phyloP scores from a whole-genome alignment of 495 filamentous ascomycete species.

The Hypoxylon crocopeplum region DNA sequence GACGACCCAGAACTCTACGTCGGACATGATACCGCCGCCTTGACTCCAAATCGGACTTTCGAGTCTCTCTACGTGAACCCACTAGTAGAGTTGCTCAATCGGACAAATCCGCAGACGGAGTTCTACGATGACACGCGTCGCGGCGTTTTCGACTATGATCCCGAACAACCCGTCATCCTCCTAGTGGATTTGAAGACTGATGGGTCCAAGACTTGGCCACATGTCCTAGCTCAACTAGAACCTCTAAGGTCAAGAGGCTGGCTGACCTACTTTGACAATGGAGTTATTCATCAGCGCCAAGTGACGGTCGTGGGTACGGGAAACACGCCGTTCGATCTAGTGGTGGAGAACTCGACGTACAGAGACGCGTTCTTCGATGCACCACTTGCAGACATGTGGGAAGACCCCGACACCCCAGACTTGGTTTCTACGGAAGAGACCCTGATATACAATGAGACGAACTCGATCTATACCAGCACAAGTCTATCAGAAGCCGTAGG shows the following conservation, averaged over 20 bases:
- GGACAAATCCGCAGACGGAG: slow-evolving; percentile 57
- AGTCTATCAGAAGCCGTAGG: slow-evolving; percentile 57
- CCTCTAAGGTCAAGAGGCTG: slow-evolving; percentile 69
- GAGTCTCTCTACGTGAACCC: slow-evolving; percentile 69
- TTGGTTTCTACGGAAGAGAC: slow-evolving; percentile 11
- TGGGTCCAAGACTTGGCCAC: slow-evolving; percentile 56
- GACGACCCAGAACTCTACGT: slow-evolving; percentile 64
- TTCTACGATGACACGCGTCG: slow-evolving; percentile 51
- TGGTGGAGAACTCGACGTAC: slow-evolving; percentile 56
- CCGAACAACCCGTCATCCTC: slow-evolving; percentile 68
- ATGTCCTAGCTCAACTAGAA: slow-evolving; percentile 65
- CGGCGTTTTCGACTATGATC: slow-evolving; percentile 68
- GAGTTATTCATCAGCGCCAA: slow-evolving; percentile 57
- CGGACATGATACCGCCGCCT: slow-evolving; percentile 61
- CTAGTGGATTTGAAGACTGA: slow-evolving; percentile 76
- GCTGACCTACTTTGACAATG: slow-evolving; percentile 64
- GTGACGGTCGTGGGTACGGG: slow-evolving; percentile 84
- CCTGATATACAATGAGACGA: slow-evolving; percentile 50
- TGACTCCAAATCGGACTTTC: slow-evolving; percentile 65
- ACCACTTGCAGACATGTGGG: slow-evolving; percentile 56
- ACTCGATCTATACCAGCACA: slow-evolving; percentile 63
- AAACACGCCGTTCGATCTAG: slow-evolving; percentile 70
- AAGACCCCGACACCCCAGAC: slow-evolving; percentile 31
- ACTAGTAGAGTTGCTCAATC: slow-evolving; percentile 61
- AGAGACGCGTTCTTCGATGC: slow-evolving; percentile 75